Base-by-base conservation (phyloP, 331 rosid species). In the Pyrus hybrid region DNA sequence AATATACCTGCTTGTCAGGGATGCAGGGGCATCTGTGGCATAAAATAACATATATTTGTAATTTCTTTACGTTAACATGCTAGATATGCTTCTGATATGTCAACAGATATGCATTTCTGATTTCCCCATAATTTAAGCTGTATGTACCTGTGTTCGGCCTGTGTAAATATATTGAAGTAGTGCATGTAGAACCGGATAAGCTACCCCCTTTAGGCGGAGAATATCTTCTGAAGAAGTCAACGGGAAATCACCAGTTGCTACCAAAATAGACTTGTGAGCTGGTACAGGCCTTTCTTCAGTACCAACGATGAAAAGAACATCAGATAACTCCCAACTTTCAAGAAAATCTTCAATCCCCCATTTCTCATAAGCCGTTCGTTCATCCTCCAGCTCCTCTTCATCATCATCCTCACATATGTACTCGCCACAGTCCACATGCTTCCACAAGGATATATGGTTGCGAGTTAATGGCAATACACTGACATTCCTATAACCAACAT, bases 291-390 rank as follows among this genome's bases (percentile, higher is more conserved):
- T 88, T 80, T 94, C 88, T 61, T 89, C 95, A 3, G 76, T 67
- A 41, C 91, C 92, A 64, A 90, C 89, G 2, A 86, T 71, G 73
- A 94, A 90, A 16, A 87, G 35, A 73, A 92, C 70, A 64, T 94
- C 97, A 73, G 96, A 88, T 63, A 94, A 80, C 29, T 94, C 96
- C 96, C 95, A 90, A 83, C 84, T 87, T 85, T 90, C 93, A 1
- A 94, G 88, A 63, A 90, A 94, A 80, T 86, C 86, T 45, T 72
- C 85, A n/a, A 92, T 91, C 23, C 93, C 97, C 97, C 97, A 92
- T 63, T 91, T 91, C 60, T 86, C 90, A 81, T 88, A 87, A 58
- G 82, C 88, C 33, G 72, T 80, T 65, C 7, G 75, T 53, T 80
- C 86, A 63, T 85, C 82, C 49, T 62, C 87, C 64, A 87, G 76